Evolutionary conservation across 169 alveolate species (phyloP).

Genomic region (Plasmodium reichenowi): DNA sequence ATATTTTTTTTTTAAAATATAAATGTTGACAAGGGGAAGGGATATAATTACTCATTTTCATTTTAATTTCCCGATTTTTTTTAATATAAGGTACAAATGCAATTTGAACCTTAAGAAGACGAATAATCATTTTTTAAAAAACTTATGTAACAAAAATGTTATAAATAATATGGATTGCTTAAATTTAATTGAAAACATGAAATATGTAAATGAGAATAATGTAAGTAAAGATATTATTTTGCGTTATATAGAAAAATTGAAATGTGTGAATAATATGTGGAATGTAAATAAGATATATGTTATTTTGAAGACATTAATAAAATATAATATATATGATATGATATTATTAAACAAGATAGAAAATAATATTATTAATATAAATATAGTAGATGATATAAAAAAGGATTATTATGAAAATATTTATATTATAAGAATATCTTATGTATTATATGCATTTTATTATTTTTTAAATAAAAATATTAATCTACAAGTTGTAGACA

Average conservation of each 20-base stretch:
- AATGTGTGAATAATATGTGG: conserved; percentile 46
- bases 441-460: conserved; percentile 47
- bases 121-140: conserved; percentile 25
- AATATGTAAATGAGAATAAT: conserved; percentile 51
- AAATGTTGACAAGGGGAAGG: no score
- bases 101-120: not conserved
- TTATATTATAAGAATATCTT: conserved; percentile 62
- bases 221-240: conserved; percentile 42
- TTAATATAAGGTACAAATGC: no score
- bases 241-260: conserved; percentile 24
- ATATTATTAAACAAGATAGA: conserved; percentile 32
- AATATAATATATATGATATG: conserved; percentile 45
- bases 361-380: conserved; percentile 13
- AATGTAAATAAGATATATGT: conserved; percentile 54
- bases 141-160: conserved; percentile 63
- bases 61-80: no score
- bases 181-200: conserved; percentile 50
- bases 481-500: conserved; percentile 23
- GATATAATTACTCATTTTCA: no score
- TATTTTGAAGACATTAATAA: conserved; percentile 52
- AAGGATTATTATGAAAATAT: conserved; percentile 65
- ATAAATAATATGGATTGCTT: conserved; percentile 48
- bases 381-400: conserved; percentile 4
- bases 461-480: conserved; percentile 22
- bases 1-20: no score